Base-by-base conservation (phyloP, 495 filamentous ascomycete genomes). In the Penicillium cinerascens region DNA sequence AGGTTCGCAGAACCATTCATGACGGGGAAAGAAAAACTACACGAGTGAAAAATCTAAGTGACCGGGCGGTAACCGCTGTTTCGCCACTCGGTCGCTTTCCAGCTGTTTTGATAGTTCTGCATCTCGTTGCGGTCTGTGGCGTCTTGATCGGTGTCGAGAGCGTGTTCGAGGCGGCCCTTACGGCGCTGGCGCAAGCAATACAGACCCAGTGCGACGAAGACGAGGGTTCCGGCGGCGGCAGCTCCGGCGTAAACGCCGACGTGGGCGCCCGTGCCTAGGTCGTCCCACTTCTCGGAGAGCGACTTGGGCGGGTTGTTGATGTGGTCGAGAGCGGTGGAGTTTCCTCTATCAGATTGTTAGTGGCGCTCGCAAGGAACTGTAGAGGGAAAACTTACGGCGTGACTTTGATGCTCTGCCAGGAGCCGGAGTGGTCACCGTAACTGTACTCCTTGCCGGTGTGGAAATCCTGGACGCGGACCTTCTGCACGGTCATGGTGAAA, bases 171-270 rank as follows among this genome's bases (percentile, higher is more conserved):
- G 53, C 80, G 77, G 25, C 89, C 89, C 36, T 76, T 73, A 39
- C 82, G 77, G 44, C 88, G 78, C 64, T 90, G 86, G 40, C 75
- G 78, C 64, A 90, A 65, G 70, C 82, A 88, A 70, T 81, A 85
- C 56, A 86, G 74, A 8, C 73, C 45, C 46, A 82, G 72, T 16
- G 71, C 68, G 21, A 70, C 68, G 25, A 82, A 49, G 9, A 78
- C 53, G n/a, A 78, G 66, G 17, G 77, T 74, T 9, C 79, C 78
- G 15, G 69, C 82, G 0, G 69, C 82, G 10, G 72, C 78, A 17
- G 78, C 65, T 23, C 60, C 66, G 48, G 46, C 73, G 58, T 83
- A 84, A 43, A 92, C 72, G 21, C 78, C 87, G 35, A 83, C 78
- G 58, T 86, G 83, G 40, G 67, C 72, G 13, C 66, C 67, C 2